Evolutionary conservation across 495 filamentous ascomycete species (phyloP).

Genomic region (Penicillium pulvis): DNA sequence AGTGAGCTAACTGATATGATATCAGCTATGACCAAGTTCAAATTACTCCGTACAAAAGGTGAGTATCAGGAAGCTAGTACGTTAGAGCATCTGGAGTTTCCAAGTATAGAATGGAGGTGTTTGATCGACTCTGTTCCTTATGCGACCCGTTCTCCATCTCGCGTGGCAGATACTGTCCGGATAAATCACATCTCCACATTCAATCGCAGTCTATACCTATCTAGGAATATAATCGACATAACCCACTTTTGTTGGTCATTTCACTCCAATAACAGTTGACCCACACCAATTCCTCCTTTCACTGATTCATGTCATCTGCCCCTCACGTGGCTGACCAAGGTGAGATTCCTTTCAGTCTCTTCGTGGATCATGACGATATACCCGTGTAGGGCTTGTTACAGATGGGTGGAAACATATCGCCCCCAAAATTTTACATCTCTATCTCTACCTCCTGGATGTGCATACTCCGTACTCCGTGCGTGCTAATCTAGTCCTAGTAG

Average conservation of each 20-base stretch:
- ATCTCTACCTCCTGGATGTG: neutral
- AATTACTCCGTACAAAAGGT: neutral
- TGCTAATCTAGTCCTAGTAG: neutral
- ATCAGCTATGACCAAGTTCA: neutral
- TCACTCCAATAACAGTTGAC: neutral
- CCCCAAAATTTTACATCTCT: neutral
- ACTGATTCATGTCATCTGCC: neutral
- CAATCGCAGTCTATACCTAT: slow-evolving; percentile 1
- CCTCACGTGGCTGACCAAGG: neutral
- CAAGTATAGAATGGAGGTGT: slow-evolving; percentile 8
- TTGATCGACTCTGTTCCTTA: slow-evolving; percentile 9
- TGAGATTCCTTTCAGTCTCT: too few species aligned
- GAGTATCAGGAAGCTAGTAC: neutral
- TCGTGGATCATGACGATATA: neutral
- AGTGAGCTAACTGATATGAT: neutral
- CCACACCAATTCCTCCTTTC: neutral
- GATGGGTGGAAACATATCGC: neutral
- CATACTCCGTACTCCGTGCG: neutral
- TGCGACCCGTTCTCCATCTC: slow-evolving; percentile 8
- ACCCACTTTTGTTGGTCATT: neutral
- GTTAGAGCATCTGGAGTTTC: neutral
- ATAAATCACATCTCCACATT: neutral
- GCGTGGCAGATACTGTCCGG: neutral
- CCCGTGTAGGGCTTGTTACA: neutral
- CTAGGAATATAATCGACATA: neutral